Percentiles rank a stretch among this genome's conserved stretches.
Evolutionary conservation across 371 early-diverging fungal species (phyloP).

Genomic region (Mortierella polycephala): DNA sequence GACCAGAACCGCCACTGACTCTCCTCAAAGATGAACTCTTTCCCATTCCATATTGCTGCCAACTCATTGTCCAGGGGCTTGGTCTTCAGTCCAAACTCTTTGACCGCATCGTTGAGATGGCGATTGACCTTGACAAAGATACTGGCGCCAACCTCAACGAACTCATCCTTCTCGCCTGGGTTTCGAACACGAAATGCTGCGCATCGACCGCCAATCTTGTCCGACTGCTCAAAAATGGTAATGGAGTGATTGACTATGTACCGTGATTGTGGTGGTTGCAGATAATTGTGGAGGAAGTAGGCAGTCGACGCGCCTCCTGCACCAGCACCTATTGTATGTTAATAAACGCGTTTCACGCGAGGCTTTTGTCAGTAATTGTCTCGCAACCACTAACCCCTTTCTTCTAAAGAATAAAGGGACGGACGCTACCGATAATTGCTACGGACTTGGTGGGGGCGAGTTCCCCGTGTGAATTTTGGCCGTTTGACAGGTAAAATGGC

Average conservation of each 20-base stretch:
- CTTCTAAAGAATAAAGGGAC: neutral
- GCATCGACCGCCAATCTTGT: slow-evolving; percentile 68
- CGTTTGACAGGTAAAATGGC: slow-evolving; percentile 14
- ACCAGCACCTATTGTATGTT: slow-evolving; percentile 63
- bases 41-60: slow-evolving; percentile 66
- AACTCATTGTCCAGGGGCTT: slow-evolving; percentile 42
- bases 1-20: slow-evolving; percentile 60
- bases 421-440: slow-evolving; percentile 56
- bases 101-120: slow-evolving; percentile 63
- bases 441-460: slow-evolving; percentile 45
- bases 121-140: slow-evolving; percentile 71
- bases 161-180: slow-evolving; percentile 51
- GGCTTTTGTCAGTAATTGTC: neutral
- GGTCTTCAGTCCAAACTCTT: slow-evolving; percentile 62
- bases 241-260: slow-evolving; percentile 42
- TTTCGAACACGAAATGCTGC: slow-evolving; percentile 57
- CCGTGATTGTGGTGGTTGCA: slow-evolving; percentile 44
- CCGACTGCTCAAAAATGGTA: slow-evolving; percentile 64
- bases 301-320: slow-evolving; percentile 72
- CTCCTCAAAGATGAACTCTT: slow-evolving; percentile 62
- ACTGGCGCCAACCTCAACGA: slow-evolving; percentile 70
- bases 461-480: slow-evolving; percentile 10
- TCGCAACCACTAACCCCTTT: neutral
- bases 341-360: neutral
- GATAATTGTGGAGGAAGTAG: slow-evolving; percentile 61